Conservation (phyloP, 495 filamentous ascomycete genomes). For the Acidomyces sp. region DNA sequence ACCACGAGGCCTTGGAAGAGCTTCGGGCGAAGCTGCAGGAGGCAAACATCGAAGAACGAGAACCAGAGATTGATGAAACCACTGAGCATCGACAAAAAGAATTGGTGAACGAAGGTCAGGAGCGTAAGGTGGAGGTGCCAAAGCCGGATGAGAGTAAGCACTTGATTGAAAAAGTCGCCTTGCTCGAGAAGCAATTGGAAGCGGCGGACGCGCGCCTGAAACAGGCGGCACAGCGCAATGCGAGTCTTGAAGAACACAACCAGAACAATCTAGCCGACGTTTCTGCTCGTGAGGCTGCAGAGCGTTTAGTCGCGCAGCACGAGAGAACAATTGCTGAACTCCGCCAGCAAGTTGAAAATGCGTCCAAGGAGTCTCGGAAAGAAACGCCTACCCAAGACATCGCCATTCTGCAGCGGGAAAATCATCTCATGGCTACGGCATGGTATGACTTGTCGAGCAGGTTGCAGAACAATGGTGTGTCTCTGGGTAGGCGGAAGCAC, state of each 20-base stretch:
- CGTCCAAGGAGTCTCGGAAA: slow-evolving; percentile 3
- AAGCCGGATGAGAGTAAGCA: slow-evolving; percentile 12
- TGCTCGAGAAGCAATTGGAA: slow-evolving; percentile 17
- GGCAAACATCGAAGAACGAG: slow-evolving; percentile 26
- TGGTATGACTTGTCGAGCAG: slow-evolving; percentile 83
- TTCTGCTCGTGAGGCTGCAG: neutral
- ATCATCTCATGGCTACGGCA: slow-evolving; percentile 69
- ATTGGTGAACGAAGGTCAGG: slow-evolving; percentile 1
- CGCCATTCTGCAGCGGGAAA: slow-evolving; percentile 49
- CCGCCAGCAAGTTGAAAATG: slow-evolving; percentile 10
- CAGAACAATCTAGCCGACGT: neutral
- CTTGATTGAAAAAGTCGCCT: slow-evolving; percentile 14
- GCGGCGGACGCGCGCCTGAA: slow-evolving; percentile 15
- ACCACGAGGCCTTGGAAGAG: slow-evolving; percentile 42
- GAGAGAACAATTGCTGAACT: slow-evolving; percentile 10
- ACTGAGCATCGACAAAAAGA: slow-evolving; percentile 1
- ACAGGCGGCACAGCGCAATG: slow-evolving; percentile 13
- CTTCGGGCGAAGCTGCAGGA: slow-evolving; percentile 41
- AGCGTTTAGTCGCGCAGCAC: slow-evolving; percentile 1
- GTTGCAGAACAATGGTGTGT: slow-evolving; percentile 78
- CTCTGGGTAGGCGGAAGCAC: slow-evolving; percentile 59
- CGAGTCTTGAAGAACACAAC: slow-evolving; percentile 13
- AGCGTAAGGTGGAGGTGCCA: neutral
- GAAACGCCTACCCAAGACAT: slow-evolving; percentile 8
- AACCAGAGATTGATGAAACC: slow-evolving; percentile 1